Conservation (phyloP, 208 protist species). For the Leishmania amazonensis region DNA sequence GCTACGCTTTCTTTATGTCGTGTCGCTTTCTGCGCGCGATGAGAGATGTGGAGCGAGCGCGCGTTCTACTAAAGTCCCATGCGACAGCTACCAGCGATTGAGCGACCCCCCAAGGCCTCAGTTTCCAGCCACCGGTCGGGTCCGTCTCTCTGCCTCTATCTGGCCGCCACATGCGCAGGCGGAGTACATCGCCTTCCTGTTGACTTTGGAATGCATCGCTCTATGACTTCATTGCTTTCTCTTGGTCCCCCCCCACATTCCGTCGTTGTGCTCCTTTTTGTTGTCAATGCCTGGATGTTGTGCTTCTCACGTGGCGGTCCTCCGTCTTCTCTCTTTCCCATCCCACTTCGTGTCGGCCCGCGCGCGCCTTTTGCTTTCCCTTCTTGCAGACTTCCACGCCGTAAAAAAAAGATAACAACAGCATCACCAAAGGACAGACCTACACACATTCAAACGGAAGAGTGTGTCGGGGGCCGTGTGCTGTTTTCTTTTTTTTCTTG, state of each 20-base stretch:
- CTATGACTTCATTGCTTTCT: not conserved
- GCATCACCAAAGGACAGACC: not conserved
- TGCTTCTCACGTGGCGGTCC: not conserved
- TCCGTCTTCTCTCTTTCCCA: not conserved
- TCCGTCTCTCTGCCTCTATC: not conserved
- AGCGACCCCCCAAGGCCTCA: not conserved
- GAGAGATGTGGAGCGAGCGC: not conserved
- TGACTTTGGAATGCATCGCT: not conserved
- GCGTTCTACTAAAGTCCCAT: not conserved
- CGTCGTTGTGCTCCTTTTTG: not conserved
- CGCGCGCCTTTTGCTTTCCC: not conserved
- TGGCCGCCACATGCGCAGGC: not conserved
- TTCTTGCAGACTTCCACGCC: not conserved
- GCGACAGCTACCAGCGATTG: not conserved
- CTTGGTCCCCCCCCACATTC: not conserved
- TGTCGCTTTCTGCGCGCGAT: not conserved
- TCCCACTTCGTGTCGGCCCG: not conserved
- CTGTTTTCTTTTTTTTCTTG: not conserved
- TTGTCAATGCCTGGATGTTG: not conserved
- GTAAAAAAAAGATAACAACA: not conserved
- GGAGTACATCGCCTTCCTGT: not conserved
- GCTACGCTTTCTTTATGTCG: not conserved
- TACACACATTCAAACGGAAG: not conserved
- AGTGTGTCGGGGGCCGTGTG: not conserved
- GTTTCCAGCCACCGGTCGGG: not conserved